Percentiles rank a stretch among this genome's conserved stretches.
Evolutionary conservation across 2,329 filamentous ascomycete genomes (phyloP).

Genomic region (Daldinia sp.): DNA sequence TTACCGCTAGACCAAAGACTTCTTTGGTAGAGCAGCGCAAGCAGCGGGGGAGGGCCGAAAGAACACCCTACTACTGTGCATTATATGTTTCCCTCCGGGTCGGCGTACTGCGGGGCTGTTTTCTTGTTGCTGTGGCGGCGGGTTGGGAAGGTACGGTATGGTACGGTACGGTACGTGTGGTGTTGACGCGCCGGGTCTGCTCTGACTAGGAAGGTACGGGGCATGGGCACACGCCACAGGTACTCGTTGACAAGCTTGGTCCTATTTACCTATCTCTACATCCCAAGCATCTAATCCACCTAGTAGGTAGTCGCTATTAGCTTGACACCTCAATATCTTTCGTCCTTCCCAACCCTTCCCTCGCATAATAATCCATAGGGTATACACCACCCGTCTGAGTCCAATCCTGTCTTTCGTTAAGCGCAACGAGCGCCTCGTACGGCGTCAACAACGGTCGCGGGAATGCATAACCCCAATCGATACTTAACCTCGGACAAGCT

Average conservation of each 20-base stretch:
- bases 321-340: conserved; percentile 51
- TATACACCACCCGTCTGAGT: conserved; percentile 74
- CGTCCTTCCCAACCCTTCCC: conserved; percentile 86
- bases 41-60: not conserved
- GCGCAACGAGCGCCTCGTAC: conserved; percentile 92
- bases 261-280: not conserved
- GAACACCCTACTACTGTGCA: not conserved
- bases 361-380: conserved; percentile 98
- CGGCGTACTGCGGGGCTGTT: not conserved
- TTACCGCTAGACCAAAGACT: not conserved
- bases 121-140: not conserved
- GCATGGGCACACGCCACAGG: too few relatives aligned
- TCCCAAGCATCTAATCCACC: not conserved
- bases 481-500: conserved; percentile 93
- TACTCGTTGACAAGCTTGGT: too few relatives aligned
- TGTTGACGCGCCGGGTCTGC: not conserved
- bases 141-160: not conserved
- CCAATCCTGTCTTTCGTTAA: conserved; percentile 82
- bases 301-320: conserved; percentile 20
- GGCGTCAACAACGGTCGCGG: conserved; percentile 87
- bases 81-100: not conserved
- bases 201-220: not conserved
- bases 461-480: conserved; percentile 99
- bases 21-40: too few relatives aligned
- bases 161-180: not conserved